Evolutionary conservation across 169 alveolate genomes (phyloP).

Genomic region (Plasmodium inui): DNA sequence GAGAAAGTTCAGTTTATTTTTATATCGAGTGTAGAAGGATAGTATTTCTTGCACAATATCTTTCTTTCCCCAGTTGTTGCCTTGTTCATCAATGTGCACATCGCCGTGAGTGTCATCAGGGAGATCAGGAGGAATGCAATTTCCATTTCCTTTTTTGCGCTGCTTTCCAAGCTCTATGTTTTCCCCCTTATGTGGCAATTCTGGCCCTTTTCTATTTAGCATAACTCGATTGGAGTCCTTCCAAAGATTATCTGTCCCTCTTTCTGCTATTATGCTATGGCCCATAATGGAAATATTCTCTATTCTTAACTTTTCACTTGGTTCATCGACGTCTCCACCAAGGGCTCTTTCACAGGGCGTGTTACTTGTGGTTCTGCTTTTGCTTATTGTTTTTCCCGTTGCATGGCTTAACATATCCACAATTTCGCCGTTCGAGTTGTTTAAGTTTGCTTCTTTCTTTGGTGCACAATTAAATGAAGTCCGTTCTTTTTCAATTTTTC

Average conservation of each 20-base stretch:
- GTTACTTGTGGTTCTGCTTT: background rate
- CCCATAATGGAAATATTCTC: background rate
- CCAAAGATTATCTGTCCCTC: background rate
- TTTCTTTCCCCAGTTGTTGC: background rate
- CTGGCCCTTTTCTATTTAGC: background rate
- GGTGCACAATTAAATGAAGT: background rate
- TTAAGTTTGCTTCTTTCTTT: background rate
- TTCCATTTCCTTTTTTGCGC: background rate
- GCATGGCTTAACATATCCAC: background rate
- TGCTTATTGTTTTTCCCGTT: background rate
- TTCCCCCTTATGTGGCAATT: background rate
- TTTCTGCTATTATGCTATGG: background rate
- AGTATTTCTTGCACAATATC: background rate
- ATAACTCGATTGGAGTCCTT: background rate
- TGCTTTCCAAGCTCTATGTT: background rate
- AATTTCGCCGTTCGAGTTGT: slow-evolving; percentile 5
- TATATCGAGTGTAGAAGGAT: slow-evolving; percentile 31
- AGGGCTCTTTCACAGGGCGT: background rate
- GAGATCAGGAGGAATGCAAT: background rate
- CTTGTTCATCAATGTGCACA: background rate
- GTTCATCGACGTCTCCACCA: background rate
- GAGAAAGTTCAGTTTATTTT: slow-evolving; percentile 25
- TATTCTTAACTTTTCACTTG: background rate
- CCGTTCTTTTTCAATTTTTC: background rate
- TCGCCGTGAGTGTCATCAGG: background rate